Base-by-base conservation (phyloP, 1,284 basidiomycete species). In the Agroathelia rolfsii region DNA sequence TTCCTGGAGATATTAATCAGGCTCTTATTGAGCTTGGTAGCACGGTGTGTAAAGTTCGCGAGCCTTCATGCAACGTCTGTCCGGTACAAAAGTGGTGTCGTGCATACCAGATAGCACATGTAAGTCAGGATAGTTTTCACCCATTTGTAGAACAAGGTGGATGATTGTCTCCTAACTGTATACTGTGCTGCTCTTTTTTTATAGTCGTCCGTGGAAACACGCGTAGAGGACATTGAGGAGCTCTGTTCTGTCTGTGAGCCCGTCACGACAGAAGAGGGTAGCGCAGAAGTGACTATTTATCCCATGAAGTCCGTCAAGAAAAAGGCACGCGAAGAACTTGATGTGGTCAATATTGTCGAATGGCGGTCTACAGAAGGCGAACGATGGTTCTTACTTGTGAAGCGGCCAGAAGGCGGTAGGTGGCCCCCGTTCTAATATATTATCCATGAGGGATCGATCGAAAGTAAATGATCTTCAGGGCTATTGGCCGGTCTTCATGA, bases 261-360 rank as follows among this genome's bases (percentile, higher is more conserved):
- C 0, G 52, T 86, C n/a, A 43, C 43, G 1, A 36, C 48, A 16
- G 48, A 52, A 24, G 46, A 46, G 16, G 28, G 39, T 5, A 50
- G 46, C 3, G 45, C 51, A 12, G n/a, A n/a, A n/a, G 82, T 88
- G 18, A 80, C 73, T 6, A 59, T 73, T 12, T 96, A 83, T 52
- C 94, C 94, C 0, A 88, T 95, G 84, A 86, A 82, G 48, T 74
- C 69, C 8, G 74, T 76, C 37, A 82, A 84, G 45, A 93, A 92
- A 59, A 85, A 79, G 48, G 73, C 79, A 3, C 66, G 89, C 24
- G 78, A 85, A 47, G 93, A 97, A 51, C 61, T 85, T 24, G 88
- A 92, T 49, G 66, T 81, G 5, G 89, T 96, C 13, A 84, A 78
- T 47, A 73, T 92, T 12, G 59, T 95, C 20, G 85, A 90, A 58